Evolutionary conservation across 2,329 filamentous ascomycete genomes (phyloP), one percentile per base, ranked within the genome.

Genomic region (Xylaria sp.): DNA sequence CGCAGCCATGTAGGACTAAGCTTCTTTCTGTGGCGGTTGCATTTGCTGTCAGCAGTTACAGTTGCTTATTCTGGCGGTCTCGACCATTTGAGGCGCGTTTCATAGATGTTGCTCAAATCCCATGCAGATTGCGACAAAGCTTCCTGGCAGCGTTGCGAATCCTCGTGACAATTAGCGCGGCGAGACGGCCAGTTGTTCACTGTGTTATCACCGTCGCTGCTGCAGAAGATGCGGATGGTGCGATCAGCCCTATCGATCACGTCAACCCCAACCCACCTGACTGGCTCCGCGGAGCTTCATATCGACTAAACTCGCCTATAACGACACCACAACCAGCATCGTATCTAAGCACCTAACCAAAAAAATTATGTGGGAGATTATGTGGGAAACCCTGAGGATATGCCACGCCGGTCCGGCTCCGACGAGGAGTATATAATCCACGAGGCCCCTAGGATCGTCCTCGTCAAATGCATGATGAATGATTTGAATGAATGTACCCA

Each of bases 161-260:
- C 34, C 42, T 61, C 45, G 61, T 50, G 64, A 42, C 56, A 21
- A 36, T 66, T 42, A 51, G 61, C 57, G 62, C 50, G 21, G 48
- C 42, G 59, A 36, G 50, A 63, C 48, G 21, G 34, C 30, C 42
- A 51, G 39, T 55, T 55, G 50, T 24, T 72, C 55, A 19, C 42
- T 47, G 39, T 55, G 50, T 24, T 72, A 58, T 61, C 42, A 55
- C 60, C 62, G 65, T 62, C 67, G 17, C 24, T 47, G 69, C 68
- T 68, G 69, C 65, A 69, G 42, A 68, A 64, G 7, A 24, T 14
- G 32, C 39, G 48, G 50, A 76, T 76, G 75, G 71, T 74, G 75
- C 70, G 72, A 76, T 76, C 71, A 74, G 67, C 68, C 72, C 72
- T 71, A 75, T 68, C 66, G 65, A 77, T 75, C 73, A 75, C 75